Base-by-base conservation (phyloP, 805 yeast genomes). In the Sugiyamaella chiloensis region DNA sequence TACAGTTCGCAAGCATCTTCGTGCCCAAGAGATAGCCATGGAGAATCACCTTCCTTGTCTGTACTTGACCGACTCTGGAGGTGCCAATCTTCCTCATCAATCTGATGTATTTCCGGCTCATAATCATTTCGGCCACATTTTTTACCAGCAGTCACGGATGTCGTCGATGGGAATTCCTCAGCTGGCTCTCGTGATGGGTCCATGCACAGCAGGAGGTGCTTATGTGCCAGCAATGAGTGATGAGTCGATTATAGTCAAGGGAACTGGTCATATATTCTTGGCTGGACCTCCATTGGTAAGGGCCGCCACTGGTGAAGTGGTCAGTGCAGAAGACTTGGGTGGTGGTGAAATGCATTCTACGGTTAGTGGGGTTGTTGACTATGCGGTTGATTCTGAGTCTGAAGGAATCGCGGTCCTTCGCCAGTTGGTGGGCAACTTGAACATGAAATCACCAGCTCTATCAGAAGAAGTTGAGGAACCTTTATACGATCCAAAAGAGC, bases 121-220 rank as follows among this genome's bases (percentile, higher is more conserved):
- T 46, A 60, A 60, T 48, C 66, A 62, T 41, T 62, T 62, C 47
- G 66, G 66, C 11, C 56, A 63, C 26, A 62, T 62, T 46, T 62
- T 62, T 48, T 62, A 48, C 54, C 62, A 59, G 55, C 66, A 62
- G 53, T 58, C 63, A 24, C 48, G 58, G 20, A 57, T 62, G 62
- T 59, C 63, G 12, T 55, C 63, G 17, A 42, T 46, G 43, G 62
- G 62, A 29, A 55, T 62, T 31, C 65, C 66, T 8, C 66, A 62
- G 48, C 46, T 62, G 42, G 56, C 66, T 7, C 54, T 62, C 9
- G 66, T 62, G 7, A 51, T 62, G 37, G 66, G 66, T 9, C 66
- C 66, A 5, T 62, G 66, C 34, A 62, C 66, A 9, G 66, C 66
- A 11, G 66, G 66, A n/a, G 66, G 66, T 9, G 66, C 66, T 42